Evolutionary conservation across 192 early-diverging fungal genomes (phyloP), one percentile per base, ranked within the genome.

Genomic region (Backusella morwellensis): DNA sequence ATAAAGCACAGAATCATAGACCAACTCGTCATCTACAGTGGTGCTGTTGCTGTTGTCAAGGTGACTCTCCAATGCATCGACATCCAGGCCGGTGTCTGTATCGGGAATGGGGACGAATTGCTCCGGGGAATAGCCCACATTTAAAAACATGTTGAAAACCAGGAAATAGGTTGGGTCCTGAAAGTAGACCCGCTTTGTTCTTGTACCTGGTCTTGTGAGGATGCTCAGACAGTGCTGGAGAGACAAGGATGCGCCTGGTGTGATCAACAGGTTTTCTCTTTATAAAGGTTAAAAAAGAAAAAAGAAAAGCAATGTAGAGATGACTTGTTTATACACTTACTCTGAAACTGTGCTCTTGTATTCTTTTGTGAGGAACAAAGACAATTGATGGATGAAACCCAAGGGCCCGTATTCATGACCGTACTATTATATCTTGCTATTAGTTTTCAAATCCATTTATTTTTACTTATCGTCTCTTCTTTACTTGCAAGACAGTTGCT

Each of bases 91-190:
- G 9, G 41, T 29, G 6, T 70, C 69, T 38, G 15, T 40, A 32
- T 77, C 80, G 56, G 77, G 75, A 21, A 82, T 68, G 38, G 68
- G 69, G 7, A 82, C 29, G 35, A 82, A 73, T 72, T 82, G 81
- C 2, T 75, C 42, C 0, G 26, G 23, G 1, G 68, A n/a, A 35
- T 68, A 82, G 0, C 81, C 81, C 4, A 66, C 42, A 69, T 82
- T 75, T 56, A 40, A 15, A n/a, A 76, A 71, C 23, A 79, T 79
- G 32, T 75, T 15, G 52, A 76, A 82, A 1, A 76, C 75, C 3
- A 79, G 34, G 66, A 69, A 68, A 35, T 82, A 82, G 14, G 81
- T 82, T 4, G 81, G 81, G 5, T 78, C 71, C 32, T 82, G 81
- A n/a, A 82, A 73, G 23, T 69, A 76, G 34, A 66, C 73, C 44